These are phyloP conservation scores for Cercospora citrullina DNA, from an alignment of 2,329 filamentous ascomycete species.

Conservation along the genomic window DNA sequence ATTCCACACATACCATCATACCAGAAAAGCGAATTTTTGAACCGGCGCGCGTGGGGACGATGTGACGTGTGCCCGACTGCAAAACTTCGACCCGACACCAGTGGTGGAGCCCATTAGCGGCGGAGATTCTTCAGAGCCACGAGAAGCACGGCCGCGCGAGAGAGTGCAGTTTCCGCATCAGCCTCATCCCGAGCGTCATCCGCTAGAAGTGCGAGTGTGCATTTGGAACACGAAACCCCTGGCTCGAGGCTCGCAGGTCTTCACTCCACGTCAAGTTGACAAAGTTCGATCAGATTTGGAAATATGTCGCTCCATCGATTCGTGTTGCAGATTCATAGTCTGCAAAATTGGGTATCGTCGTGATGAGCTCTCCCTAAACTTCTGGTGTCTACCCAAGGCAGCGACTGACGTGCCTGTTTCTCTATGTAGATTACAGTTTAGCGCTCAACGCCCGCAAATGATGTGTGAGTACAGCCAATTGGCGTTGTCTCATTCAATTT, in stretches of 20 bases:
- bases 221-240: not conserved
- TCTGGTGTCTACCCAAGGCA: constrained; percentile 1
- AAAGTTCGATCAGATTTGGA: not conserved
- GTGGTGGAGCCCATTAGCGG: not conserved
- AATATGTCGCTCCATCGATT: not conserved
- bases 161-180: not conserved
- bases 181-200: not conserved
- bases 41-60: not conserved
- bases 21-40: not conserved
- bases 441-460: constrained; percentile 4
- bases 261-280: not conserved
- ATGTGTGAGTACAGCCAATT: not conserved
- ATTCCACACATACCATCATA: not conserved
- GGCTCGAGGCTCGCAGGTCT: not conserved
- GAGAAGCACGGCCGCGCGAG: not conserved
- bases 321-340: constrained; percentile 1
- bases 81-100: not conserved
- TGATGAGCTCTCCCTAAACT: not conserved
- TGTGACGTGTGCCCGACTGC: not conserved
- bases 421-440: constrained; percentile 11
- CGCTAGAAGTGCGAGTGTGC: not conserved
- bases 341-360: constrained; percentile 2
- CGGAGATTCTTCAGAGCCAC: not conserved
- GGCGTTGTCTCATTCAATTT: not conserved
- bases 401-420: constrained; percentile 9